phyloP scores from a whole-genome alignment of 345 rosid genomes.

The Pugionium dolabratum region DNA sequence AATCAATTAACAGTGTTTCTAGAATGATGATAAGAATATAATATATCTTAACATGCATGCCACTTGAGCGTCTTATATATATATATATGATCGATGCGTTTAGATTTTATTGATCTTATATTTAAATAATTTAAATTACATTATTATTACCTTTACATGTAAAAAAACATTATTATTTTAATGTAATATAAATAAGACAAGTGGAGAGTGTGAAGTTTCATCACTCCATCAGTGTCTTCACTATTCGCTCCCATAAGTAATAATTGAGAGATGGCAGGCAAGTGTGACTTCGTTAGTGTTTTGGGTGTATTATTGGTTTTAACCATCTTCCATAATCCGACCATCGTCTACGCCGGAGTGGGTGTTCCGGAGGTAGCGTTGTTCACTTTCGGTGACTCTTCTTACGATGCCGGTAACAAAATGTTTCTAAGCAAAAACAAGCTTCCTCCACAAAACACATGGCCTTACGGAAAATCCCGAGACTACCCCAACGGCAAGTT shows the following conservation, averaged over 20 bases:
- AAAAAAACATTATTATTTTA: too few species aligned
- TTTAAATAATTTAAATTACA: too few species aligned
- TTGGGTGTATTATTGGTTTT: background rate
- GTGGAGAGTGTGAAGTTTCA: background rate
- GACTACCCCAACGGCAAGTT: constrained; percentile 41
- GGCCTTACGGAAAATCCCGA: constrained; percentile 45
- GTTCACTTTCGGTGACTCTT: constrained; percentile 39
- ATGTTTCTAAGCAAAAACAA: background rate
- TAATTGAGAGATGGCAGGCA: constrained; percentile 23
- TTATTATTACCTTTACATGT: too few species aligned
- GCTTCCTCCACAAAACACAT: background rate
- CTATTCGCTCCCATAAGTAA: background rate
- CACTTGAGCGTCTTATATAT: too few species aligned
- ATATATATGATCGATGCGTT: too few species aligned
- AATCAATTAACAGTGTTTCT: too few species aligned
- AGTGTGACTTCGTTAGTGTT: constrained; percentile 14
- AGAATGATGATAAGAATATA: too few species aligned
- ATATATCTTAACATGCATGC: too few species aligned
- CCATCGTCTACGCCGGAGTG: constrained; percentile 18
- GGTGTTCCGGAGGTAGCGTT: constrained; percentile 19
- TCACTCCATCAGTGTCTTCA: too few species aligned
- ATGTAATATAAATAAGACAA: constrained; percentile 15
- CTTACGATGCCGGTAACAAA: constrained; percentile 38
- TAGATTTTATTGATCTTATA: too few species aligned
- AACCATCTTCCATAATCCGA: constrained; percentile 15